These are phyloP conservation scores for Amphibolis antarctica DNA, from an alignment of 106 monocot genomes.

Conservation along the genomic window DNA sequence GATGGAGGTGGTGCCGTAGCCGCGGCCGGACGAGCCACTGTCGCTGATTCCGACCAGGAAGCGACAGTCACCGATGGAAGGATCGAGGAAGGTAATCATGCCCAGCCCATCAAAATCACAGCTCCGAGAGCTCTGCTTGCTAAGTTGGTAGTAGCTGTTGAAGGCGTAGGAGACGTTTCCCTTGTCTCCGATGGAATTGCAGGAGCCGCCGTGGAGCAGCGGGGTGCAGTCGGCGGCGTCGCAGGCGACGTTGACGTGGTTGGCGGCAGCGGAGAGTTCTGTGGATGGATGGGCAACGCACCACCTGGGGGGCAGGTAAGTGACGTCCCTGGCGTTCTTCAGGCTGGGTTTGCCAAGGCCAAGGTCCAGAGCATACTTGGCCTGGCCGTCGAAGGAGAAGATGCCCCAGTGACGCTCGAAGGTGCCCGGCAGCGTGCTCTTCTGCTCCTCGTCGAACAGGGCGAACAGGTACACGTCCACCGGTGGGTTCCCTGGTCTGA, in stretches of 20 bases:
- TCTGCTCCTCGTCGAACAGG: constrained; percentile 74
- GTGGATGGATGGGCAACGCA: constrained; percentile 61
- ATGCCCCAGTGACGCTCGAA: constrained; percentile 85
- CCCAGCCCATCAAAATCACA: constrained; percentile 90
- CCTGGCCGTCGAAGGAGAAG: constrained; percentile 81
- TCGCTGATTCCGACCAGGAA: constrained; percentile 63
- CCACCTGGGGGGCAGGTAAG: constrained; percentile 66
- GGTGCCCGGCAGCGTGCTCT: constrained; percentile 58
- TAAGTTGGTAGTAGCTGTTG: constrained; percentile 81
- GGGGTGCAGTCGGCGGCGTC: constrained; percentile 65
- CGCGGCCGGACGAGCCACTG: constrained; percentile 15
- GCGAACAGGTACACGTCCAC: constrained; percentile 68
- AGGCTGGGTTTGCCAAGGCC: constrained; percentile 40
- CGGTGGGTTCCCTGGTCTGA: constrained; percentile 59
- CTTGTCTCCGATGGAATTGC: constrained; percentile 64
- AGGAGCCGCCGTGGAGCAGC: constrained; percentile 59
- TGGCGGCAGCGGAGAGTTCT: constrained; percentile 28
- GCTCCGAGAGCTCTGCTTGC: constrained; percentile 50
- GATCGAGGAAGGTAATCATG: constrained; percentile 87
- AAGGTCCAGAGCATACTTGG: constrained; percentile 65
- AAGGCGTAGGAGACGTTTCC: constrained; percentile 76
- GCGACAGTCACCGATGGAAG: constrained; percentile 57
- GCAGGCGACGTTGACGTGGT: constrained; percentile 71
- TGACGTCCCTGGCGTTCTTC: constrained; percentile 65
- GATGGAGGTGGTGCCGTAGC: constrained; percentile 18